Evolutionary conservation across 331 rosid species (phyloP).

Genomic region (Ulmus americana): DNA sequence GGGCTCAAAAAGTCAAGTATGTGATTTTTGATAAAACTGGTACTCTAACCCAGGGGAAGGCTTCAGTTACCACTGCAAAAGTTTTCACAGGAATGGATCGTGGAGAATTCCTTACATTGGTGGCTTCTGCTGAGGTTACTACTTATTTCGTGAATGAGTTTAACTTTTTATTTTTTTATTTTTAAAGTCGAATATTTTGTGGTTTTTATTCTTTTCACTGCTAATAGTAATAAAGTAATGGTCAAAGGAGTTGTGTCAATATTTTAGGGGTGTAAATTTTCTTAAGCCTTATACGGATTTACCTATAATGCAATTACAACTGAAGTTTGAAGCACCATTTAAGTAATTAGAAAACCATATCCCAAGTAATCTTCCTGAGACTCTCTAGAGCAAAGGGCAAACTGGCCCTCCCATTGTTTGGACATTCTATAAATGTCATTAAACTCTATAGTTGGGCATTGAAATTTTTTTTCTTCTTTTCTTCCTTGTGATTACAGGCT

Average conservation of each 20-base stretch:
- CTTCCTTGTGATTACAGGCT: conserved; percentile 47
- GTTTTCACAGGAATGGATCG: conserved; percentile 77
- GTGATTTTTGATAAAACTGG: conserved; percentile 97
- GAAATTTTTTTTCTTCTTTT: background rate
- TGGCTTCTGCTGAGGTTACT: conserved; percentile 96
- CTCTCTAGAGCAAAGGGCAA: too few relatives aligned
- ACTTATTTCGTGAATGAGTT: conserved; percentile 17
- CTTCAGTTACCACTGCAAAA: conserved; percentile 70
- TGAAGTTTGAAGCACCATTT: background rate
- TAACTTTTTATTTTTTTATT: background rate
- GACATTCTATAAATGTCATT: too few relatives aligned
- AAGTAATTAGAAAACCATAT: too few relatives aligned
- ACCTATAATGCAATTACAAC: background rate
- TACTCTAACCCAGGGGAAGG: conserved; percentile 92
- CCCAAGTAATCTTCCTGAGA: too few relatives aligned
- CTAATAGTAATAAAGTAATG: too few relatives aligned
- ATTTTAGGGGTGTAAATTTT: too few relatives aligned
- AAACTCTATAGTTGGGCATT: background rate
- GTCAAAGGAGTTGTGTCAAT: too few relatives aligned
- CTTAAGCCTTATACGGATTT: background rate
- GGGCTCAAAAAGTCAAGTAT: conserved; percentile 81
- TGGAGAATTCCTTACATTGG: conserved; percentile 86
- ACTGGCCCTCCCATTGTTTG: too few relatives aligned
- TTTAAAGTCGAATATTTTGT: background rate
- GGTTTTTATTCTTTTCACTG: too few relatives aligned